Base-by-base conservation (phyloP, 768 basidiomycete species). In the Leccinum variicolor region DNA sequence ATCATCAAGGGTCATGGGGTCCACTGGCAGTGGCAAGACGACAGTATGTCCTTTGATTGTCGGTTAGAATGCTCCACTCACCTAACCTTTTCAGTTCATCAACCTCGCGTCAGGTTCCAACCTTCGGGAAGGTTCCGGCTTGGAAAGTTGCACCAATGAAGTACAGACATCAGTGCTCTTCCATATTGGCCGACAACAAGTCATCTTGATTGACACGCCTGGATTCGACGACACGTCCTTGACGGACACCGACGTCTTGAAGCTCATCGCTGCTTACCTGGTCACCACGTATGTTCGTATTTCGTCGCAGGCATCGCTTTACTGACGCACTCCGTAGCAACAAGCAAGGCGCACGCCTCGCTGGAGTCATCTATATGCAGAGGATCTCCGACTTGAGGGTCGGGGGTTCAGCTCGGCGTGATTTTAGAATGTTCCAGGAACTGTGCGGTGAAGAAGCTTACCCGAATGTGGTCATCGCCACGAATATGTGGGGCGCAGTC, bases 121-220 rank as follows among this genome's bases (percentile, higher is more conserved):
- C 47, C 66, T 73, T 36, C 63, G 69, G 45, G 69, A 72, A 43
- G 70, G 75, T 14, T 62, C 69, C 26, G 64, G 67, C n/a, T 52
- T 76, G 50, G 70, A 74, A 53, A 77, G 76, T 50, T 73, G 70
- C 52, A 76, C 75, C 23, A 64, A 70, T 6, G 54, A 73, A 53
- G 63, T 74, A 9, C 74, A 75, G 55, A 65, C 62, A 7, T 74
- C 71, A 0, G 3, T 52, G 15, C 59, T 66, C 45, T 74, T 72
- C 34, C 25, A 53, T 46, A 39, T 72, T 14, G 63, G 64, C 52
- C 76, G 75, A 6, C 71, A 72, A 9, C 67, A 59, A n/a, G 73
- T 85, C 33, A 72, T 74, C 13, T 68, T 86, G 28, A 76, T 86
- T 53, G 85, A 86, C 59, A 86, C 84, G 0, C 84, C 84, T 7